Percentiles rank a stretch among this genome's conserved stretches.
These are phyloP conservation scores for Wickerhamomyces canadensis DNA, from an alignment of 805 yeast species.

Conservation along the genomic window DNA sequence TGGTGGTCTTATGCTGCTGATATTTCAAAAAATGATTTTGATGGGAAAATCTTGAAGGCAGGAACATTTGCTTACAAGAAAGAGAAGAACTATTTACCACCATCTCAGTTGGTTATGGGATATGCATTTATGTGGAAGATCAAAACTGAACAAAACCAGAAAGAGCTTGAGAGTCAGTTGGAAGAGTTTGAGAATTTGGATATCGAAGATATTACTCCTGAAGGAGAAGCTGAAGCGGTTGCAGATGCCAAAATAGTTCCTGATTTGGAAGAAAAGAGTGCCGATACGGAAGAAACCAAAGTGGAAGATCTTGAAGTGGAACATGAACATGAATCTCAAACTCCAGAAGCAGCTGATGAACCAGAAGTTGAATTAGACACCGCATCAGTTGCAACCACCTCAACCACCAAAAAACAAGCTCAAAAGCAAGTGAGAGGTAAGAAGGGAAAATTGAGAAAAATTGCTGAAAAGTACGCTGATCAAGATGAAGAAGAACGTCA, in stretches of 20 bases:
- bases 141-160: slow-evolving; percentile 48
- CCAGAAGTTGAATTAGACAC: slow-evolving; percentile 1
- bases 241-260: slow-evolving; percentile 11
- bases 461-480: slow-evolving; percentile 75
- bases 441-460: slow-evolving; percentile 77
- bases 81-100: slow-evolving; percentile 59
- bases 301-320: slow-evolving; percentile 2
- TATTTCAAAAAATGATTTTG: slow-evolving; percentile 63
- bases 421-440: slow-evolving; percentile 67
- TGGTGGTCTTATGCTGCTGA: slow-evolving; percentile 76
- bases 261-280: neutral
- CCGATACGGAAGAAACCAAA: neutral
- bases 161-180: slow-evolving; percentile 26
- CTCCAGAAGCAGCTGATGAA: neutral
- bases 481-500: slow-evolving; percentile 88
- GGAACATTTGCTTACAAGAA: slow-evolving; percentile 54
- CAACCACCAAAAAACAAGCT: slow-evolving; percentile 5
- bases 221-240: neutral
- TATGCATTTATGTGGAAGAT: slow-evolving; percentile 73
- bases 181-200: slow-evolving; percentile 18
- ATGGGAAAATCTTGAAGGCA: slow-evolving; percentile 53
- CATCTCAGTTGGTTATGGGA: slow-evolving; percentile 88
- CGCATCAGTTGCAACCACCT: slow-evolving; percentile 1
- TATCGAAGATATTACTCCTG: slow-evolving; percentile 6
- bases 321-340: slow-evolving; percentile 5